phyloP scores from a whole-genome alignment of 1,139 yeast genomes.

The Candida labiduridarum region DNA sequence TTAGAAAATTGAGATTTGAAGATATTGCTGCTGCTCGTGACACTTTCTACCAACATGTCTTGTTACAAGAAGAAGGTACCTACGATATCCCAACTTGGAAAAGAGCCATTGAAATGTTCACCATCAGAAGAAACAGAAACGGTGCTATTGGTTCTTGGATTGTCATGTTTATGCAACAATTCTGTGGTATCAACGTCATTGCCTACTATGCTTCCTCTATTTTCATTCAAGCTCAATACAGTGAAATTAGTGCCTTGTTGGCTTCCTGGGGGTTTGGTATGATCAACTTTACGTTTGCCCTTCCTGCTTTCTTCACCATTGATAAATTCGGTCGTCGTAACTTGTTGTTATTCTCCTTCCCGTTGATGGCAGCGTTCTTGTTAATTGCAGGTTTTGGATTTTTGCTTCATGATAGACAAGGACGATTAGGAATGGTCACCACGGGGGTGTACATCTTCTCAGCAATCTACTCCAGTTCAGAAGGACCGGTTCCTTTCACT shows the following conservation, averaged over 20 bases:
- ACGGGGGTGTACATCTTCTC: conserved; percentile 77
- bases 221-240: conserved; percentile 67
- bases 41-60: conserved; percentile 69
- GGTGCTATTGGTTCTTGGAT: conserved; percentile 81
- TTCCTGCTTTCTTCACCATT: conserved; percentile 83
- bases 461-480: conserved; percentile 78
- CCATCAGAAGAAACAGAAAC: conserved; percentile 78
- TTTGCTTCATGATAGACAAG: conserved; percentile 49
- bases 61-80: conserved; percentile 67
- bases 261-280: conserved; percentile 90
- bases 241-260: conserved; percentile 56
- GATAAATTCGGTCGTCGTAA: conserved; percentile 79
- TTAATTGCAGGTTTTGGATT: conserved; percentile 78
- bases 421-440: conserved; percentile 55
- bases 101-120: conserved; percentile 57
- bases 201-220: conserved; percentile 80
- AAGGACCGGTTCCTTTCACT: conserved; percentile 91
- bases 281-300: conserved; percentile 76
- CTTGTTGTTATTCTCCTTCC: conserved; percentile 71
- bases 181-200: conserved; percentile 89
- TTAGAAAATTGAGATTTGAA: conserved; percentile 50
- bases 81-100: conserved; percentile 54
- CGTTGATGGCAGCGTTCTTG: conserved; percentile 68
- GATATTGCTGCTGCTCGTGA: conserved; percentile 74
- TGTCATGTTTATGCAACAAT: conserved; percentile 89